Conservation (phyloP, 2,329 filamentous ascomycete genomes). For the Talaromyces sp. region DNA sequence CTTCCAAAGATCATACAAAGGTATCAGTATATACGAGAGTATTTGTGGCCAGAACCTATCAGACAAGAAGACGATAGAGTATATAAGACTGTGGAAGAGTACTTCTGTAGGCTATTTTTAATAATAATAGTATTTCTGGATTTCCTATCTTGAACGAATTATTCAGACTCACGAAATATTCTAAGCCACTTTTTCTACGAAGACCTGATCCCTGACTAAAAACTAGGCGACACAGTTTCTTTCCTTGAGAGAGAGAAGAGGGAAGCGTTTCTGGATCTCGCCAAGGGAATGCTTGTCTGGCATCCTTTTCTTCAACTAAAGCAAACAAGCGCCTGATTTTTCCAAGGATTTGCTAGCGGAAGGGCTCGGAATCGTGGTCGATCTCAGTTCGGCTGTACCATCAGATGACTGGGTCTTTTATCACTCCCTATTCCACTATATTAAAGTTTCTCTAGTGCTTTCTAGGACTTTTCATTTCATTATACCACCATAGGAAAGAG, state of each 20-base stretch:
- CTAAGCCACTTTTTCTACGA: conserved; percentile 29
- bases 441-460: no score
- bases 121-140: conserved; percentile 21
- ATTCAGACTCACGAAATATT: neutral
- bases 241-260: conserved; percentile 26
- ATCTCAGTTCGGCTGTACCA: no score
- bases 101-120: conserved; percentile 36
- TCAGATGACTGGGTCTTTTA: no score
- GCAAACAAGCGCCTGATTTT: conserved; percentile 19
- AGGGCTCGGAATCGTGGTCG: no score
- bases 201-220: conserved; percentile 28
- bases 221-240: conserved; percentile 23
- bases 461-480: no score
- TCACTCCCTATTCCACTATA: no score
- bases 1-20: conserved; percentile 31
- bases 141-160: neutral
- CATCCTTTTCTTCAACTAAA: conserved; percentile 27
- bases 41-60: conserved; percentile 26
- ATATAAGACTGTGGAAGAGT: conserved; percentile 30
- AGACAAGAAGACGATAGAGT: conserved; percentile 18
- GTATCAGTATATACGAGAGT: conserved; percentile 28
- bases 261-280: conserved; percentile 27
- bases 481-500: no score
- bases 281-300: conserved; percentile 28
- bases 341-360: no score